phyloP scores from a whole-genome alignment of 208 protist species.

The Endotrypanum monterogeii region DNA sequence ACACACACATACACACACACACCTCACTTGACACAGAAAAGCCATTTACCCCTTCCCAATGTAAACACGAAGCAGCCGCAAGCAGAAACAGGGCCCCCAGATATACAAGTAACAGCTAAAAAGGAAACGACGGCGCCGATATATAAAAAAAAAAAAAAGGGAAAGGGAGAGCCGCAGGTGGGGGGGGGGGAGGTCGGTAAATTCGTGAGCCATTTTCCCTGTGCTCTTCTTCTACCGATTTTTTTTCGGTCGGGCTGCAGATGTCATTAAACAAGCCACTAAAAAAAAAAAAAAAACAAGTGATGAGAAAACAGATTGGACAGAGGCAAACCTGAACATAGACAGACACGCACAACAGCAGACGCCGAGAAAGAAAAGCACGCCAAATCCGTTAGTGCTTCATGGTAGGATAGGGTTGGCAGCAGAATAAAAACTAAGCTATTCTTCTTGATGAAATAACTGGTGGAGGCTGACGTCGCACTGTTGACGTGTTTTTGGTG shows the following conservation, averaged over 20 bases:
- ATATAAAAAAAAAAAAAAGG: not conserved
- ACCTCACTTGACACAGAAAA: not conserved
- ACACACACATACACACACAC: too few relatives aligned
- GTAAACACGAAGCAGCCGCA: not conserved
- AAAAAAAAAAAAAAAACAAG: too few relatives aligned
- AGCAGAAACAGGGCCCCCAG: not conserved
- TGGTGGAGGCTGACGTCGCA: conserved; percentile 49
- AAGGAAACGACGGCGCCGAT: not conserved
- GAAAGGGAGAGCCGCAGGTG: too few relatives aligned
- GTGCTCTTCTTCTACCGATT: not conserved
- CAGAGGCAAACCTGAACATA: not conserved
- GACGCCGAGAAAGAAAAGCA: not conserved
- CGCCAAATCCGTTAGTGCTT: not conserved
- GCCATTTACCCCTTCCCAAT: not conserved
- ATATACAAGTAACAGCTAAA: not conserved
- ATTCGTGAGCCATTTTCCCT: not conserved
- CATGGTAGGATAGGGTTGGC: not conserved
- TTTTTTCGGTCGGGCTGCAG: too few relatives aligned
- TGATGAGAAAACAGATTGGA: too few relatives aligned
- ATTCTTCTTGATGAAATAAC: conserved; percentile 53
- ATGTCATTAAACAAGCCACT: too few relatives aligned
- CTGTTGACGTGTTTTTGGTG: conserved; percentile 25
- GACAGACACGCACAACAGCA: not conserved
- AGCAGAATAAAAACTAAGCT: conserved; percentile 1
- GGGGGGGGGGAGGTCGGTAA: not conserved